A percentile compares a stretch with the other conserved stretches of the same genome.
Conservation (phyloP, 2,329 filamentous ascomycete species). For the Grosmannia penicillata region DNA sequence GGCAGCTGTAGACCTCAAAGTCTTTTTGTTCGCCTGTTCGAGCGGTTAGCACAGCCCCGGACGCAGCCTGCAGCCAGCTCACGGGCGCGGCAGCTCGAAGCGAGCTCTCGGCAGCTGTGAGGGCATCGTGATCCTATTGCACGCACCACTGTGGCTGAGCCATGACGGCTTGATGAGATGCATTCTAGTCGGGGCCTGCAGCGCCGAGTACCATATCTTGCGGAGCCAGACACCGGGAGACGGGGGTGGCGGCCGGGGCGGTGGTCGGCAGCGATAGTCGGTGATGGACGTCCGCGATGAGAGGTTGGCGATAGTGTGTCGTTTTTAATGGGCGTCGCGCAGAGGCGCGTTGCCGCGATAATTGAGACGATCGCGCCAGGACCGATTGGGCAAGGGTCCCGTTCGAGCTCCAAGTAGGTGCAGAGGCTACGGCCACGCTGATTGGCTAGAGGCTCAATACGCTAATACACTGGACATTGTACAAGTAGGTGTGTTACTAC, state of each 20-base stretch:
- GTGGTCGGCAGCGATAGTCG: background rate
- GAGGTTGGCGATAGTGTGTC: background rate
- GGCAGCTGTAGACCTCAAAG: constrained; percentile 96
- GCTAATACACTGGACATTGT: too few species aligned
- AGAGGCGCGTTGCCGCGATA: background rate
- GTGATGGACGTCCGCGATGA: background rate
- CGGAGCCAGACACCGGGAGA: too few species aligned
- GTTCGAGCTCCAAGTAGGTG: background rate
- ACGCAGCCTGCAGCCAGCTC: too few species aligned
- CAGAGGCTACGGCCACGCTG: background rate
- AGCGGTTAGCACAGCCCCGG: background rate
- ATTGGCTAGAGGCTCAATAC: constrained; percentile 8
- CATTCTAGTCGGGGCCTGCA: constrained; percentile 33
- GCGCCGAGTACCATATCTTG: constrained; percentile 10
- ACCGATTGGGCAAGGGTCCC: constrained; percentile 1
- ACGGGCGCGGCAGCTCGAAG: too few species aligned
- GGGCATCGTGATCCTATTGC: background rate
- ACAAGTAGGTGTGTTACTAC: background rate
- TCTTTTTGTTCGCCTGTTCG: constrained; percentile 79
- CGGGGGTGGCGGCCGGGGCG: constrained; percentile 4
- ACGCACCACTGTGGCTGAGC: constrained; percentile 78
- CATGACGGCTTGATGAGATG: constrained; percentile 88
- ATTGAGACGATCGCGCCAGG: background rate
- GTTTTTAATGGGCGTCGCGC: background rate
- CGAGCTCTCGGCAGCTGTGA: background rate